These are phyloP conservation scores for Gossypium turneri DNA, from an alignment of 345 rosid species.

Conservation along the genomic window DNA sequence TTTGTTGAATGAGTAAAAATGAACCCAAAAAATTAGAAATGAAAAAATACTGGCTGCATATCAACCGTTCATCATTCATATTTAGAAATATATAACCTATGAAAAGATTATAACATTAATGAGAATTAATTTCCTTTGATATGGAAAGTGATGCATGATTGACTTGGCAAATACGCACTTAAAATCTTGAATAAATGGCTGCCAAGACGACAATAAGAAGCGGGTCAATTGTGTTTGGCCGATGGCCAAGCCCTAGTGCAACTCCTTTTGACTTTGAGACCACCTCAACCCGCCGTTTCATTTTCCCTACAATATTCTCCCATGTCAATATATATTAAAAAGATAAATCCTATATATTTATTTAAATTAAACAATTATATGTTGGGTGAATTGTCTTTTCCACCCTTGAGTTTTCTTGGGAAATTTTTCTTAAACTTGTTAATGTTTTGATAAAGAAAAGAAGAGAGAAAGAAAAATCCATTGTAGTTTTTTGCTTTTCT, in stretches of 20 bases:
- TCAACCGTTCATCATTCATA: too few relatives aligned
- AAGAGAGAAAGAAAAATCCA: too few relatives aligned
- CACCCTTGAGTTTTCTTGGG: background rate
- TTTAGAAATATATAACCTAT: too few relatives aligned
- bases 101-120: too few relatives aligned
- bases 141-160: background rate
- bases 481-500: background rate
- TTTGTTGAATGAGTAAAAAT: conserved; percentile 7
- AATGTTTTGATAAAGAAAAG: background rate
- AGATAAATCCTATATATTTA: background rate
- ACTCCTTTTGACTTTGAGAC: background rate
- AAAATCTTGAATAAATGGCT: background rate
- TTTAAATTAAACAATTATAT: background rate
- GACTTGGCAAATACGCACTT: background rate
- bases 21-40: background rate
- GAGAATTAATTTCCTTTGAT: too few relatives aligned
- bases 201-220: background rate
- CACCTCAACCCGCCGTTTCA: background rate
- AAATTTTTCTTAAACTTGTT: background rate
- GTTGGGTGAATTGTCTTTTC: background rate
- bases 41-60: too few relatives aligned
- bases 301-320: background rate
- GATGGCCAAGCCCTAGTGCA: background rate
- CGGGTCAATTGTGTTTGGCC: conserved; percentile 8
- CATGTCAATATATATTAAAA: background rate